These are phyloP conservation scores for Amauroascus niger DNA, from an alignment of 2,329 filamentous ascomycete genomes.

Conservation along the genomic window DNA sequence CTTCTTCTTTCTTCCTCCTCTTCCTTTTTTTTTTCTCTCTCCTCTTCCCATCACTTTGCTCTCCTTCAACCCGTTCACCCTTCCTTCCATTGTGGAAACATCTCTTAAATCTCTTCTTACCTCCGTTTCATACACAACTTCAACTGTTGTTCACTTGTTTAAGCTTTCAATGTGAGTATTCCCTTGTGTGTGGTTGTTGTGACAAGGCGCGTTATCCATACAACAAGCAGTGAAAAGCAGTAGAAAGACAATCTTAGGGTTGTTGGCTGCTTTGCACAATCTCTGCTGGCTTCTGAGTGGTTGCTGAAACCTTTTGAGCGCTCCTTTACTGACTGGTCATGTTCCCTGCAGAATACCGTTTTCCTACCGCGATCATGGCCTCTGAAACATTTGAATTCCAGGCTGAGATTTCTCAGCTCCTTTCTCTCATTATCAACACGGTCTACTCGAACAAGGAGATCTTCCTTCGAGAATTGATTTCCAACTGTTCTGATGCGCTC, in stretches of 20 bases:
- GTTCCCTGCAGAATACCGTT: slow-evolving; percentile 16
- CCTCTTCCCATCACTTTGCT: slow-evolving; percentile 16
- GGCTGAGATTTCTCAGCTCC: slow-evolving; percentile 99
- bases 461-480: slow-evolving; percentile 96
- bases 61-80: slow-evolving; percentile 16
- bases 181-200: too few relatives aligned
- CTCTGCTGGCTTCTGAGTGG: neutral
- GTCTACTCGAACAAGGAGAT: slow-evolving; percentile 99
- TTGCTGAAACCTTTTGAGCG: neutral
- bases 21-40: too few relatives aligned
- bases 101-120: slow-evolving; percentile 6
- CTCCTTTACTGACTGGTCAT: slow-evolving; percentile 4
- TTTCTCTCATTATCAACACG: slow-evolving; percentile 99
- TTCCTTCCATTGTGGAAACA: slow-evolving; percentile 12
- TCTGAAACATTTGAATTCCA: slow-evolving; percentile 98
- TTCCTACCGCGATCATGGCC: slow-evolving; percentile 56
- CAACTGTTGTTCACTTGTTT: slow-evolving; percentile 3
- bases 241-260: too few relatives aligned
- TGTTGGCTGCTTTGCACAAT: neutral
- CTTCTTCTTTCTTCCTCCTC: slow-evolving; percentile 16
- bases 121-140: slow-evolving; percentile 14
- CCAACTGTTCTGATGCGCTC: slow-evolving; percentile 96
- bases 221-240: too few relatives aligned
- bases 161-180: slow-evolving; percentile 11
- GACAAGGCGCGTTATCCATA: too few relatives aligned